Base-by-base conservation (phyloP, 2,329 filamentous ascomycete species). In the Fusarium liriodendri region DNA sequence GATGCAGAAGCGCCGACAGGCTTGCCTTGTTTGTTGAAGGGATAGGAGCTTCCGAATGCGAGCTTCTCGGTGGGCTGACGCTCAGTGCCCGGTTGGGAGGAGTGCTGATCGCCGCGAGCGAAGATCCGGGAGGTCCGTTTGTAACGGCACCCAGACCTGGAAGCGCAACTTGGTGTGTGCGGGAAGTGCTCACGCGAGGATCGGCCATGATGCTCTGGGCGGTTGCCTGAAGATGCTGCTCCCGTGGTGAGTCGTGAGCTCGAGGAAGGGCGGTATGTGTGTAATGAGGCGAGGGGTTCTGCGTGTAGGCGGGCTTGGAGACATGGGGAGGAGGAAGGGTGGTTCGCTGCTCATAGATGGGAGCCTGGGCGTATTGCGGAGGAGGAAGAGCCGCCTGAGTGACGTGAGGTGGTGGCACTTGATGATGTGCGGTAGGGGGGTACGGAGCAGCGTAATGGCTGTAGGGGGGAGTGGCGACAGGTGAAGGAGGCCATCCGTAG, bases 401-500 rank as follows among this genome's bases (percentile, higher is more conserved):
- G 6, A 71, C 57, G 14, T 79, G 79, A 7, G 79, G 80, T 55
- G 79, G 80, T 58, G 80, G 78, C 8, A 66, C 54, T 37, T 75
- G 80, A 45, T 78, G 76, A 25, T 81, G 80, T 6, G 68, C 66
- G 73, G 69, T 70, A 13, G 76, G 76, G 47, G 82, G 80, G 69
- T 85, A 86, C 5, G 82, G 78, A 27, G 82, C 81, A 7, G 81
- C 79, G 73, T 87, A 86, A 71, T 88, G 87, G 73, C 80, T 81
- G 72, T 86, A 90, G 0, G 88, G 88, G 55, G 88, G 88, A 25
- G 88, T 90, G 7, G 86, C 85, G 7, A 86, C 84, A 7, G 88
- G 89, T 25, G 87, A 90, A n/a, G 85, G 88, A 47, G 87, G 88
- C 88, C 87, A 90, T 18, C 80, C 82, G 76, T 89, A 89, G 40